A percentile compares a stretch with the other conserved stretches of the same genome.
Conservation (phyloP, 768 basidiomycete species). For the Guyanaporus albipodus region DNA sequence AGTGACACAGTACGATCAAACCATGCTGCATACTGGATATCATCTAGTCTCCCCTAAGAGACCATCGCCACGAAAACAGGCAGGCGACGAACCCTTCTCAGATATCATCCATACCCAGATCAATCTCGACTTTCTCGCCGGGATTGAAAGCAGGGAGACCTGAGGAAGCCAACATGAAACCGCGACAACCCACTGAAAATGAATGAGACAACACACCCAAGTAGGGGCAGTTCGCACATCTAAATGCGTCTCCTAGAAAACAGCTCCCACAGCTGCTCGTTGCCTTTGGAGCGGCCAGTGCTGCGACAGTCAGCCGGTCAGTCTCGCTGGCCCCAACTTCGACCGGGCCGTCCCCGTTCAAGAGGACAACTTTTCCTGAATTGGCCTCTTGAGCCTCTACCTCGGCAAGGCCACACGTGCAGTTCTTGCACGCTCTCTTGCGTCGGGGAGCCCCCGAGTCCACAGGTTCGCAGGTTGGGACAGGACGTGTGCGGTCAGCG, state of each 20-base stretch:
- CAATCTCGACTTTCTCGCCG: slow-evolving; percentile 94
- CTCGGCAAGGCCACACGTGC: slow-evolving; percentile 95
- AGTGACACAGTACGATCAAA: background rate
- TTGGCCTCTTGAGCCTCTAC: slow-evolving; percentile 78
- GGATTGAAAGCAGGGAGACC: slow-evolving; percentile 98
- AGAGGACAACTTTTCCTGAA: slow-evolving; percentile 57
- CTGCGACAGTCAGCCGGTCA: slow-evolving; percentile 61
- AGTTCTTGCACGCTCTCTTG: slow-evolving; percentile 94
- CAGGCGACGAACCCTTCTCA: slow-evolving; percentile 32
- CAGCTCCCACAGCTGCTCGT: slow-evolving; percentile 98
- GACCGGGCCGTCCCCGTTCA: slow-evolving; percentile 57
- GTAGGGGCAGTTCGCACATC: slow-evolving; percentile 95
- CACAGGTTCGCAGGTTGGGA: slow-evolving; percentile 71
- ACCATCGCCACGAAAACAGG: background rate
- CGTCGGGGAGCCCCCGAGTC: slow-evolving; percentile 49
- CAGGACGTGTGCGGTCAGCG: slow-evolving; percentile 76
- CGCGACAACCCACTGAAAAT: slow-evolving; percentile 3
- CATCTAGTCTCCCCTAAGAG: background rate
- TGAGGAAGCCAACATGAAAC: slow-evolving; percentile 31
- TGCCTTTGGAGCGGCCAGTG: slow-evolving; percentile 73
- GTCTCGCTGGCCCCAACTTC: slow-evolving; percentile 58
- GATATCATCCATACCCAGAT: slow-evolving; percentile 86
- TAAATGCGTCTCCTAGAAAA: slow-evolving; percentile 96
- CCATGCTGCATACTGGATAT: background rate
- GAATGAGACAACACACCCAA: slow-evolving; percentile 69